A percentile compares a stretch with the other conserved stretches of the same genome.
Conservation (phyloP, 805 yeast species). For the Cyberlindnera samutprakarnensis region DNA sequence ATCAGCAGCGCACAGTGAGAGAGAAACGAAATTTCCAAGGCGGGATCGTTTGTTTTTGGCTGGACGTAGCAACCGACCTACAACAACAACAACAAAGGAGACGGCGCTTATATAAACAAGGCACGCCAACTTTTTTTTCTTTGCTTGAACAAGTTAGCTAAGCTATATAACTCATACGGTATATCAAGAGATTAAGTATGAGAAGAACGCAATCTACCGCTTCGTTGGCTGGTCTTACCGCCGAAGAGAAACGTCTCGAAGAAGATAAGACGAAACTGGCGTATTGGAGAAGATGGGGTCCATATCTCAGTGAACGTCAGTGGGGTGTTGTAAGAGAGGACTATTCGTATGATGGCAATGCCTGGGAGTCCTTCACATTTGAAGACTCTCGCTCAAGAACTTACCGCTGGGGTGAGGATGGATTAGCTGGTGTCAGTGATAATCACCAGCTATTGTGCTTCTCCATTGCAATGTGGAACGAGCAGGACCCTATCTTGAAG, state of each 20-base stretch:
- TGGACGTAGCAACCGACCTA: too few relatives aligned
- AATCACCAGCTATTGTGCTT: slow-evolving; percentile 70
- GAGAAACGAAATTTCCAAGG: too few relatives aligned
- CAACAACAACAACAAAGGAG: too few relatives aligned
- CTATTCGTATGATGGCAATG: slow-evolving; percentile 78
- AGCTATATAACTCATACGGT: too few relatives aligned
- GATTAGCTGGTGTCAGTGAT: slow-evolving; percentile 84
- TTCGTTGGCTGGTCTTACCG: slow-evolving; percentile 21
- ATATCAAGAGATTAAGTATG: too few relatives aligned
- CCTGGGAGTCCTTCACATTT: slow-evolving; percentile 85
- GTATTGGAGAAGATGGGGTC: slow-evolving; percentile 89
- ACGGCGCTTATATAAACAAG: too few relatives aligned
- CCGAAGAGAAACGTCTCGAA: slow-evolving; percentile 29
- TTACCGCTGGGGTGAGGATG: slow-evolving; percentile 95
- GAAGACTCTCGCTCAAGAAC: slow-evolving; percentile 76
- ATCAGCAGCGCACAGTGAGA: too few relatives aligned
- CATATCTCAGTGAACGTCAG: slow-evolving; percentile 80
- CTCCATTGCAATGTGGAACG: slow-evolving; percentile 89
- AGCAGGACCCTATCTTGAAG: slow-evolving; percentile 74
- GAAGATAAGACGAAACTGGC: slow-evolving; percentile 28
- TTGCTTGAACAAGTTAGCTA: too few relatives aligned
- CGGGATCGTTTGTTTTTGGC: too few relatives aligned
- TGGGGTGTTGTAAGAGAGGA: slow-evolving; percentile 83
- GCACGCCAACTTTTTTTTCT: too few relatives aligned
- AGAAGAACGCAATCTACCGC: slow-evolving; percentile 19